phyloP scores from a whole-genome alignment of 2,329 filamentous ascomycete genomes.

The Dactylellina haptotyla region DNA sequence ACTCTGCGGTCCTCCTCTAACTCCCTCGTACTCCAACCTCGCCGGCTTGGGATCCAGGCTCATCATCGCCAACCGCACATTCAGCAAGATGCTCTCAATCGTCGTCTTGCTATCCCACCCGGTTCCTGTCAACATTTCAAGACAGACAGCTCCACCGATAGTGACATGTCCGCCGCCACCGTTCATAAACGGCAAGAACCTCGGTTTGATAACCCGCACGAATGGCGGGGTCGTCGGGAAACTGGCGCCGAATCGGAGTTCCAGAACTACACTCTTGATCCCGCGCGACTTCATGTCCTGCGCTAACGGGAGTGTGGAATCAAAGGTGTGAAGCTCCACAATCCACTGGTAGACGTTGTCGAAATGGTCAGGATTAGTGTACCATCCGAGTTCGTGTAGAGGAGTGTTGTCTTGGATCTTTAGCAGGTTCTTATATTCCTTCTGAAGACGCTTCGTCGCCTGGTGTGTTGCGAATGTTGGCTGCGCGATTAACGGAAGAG shows the following conservation, averaged over 20 bases:
- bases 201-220: slow-evolving; percentile 81
- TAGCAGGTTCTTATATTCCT: slow-evolving; percentile 72
- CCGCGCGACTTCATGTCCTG: slow-evolving; percentile 74
- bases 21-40: slow-evolving; percentile 66
- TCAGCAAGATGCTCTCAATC: slow-evolving; percentile 81
- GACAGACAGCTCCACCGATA: slow-evolving; percentile 78
- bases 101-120: slow-evolving; percentile 80
- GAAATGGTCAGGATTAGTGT: slow-evolving; percentile 74
- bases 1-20: slow-evolving; percentile 6
- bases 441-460: slow-evolving; percentile 72
- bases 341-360: slow-evolving; percentile 90
- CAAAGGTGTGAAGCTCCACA: slow-evolving; percentile 86
- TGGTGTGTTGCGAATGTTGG: slow-evolving; percentile 72
- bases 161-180: slow-evolving; percentile 91
- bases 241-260: slow-evolving; percentile 80
- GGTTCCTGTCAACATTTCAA: slow-evolving; percentile 77
- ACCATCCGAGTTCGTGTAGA: slow-evolving; percentile 80
- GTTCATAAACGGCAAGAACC: slow-evolving; percentile 75
- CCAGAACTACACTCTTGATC: slow-evolving; percentile 77
- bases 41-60: slow-evolving; percentile 73
- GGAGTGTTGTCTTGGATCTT: slow-evolving; percentile 72
- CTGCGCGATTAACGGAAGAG: slow-evolving; percentile 72
- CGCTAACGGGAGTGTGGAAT: slow-evolving; percentile 73
- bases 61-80: slow-evolving; percentile 80
- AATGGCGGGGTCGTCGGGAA: slow-evolving; percentile 86